Evolutionary conservation across 73 alveolate genomes (phyloP), one percentile per base, ranked within the genome.

Genomic region (Paramecium tetraurelia): DNA sequence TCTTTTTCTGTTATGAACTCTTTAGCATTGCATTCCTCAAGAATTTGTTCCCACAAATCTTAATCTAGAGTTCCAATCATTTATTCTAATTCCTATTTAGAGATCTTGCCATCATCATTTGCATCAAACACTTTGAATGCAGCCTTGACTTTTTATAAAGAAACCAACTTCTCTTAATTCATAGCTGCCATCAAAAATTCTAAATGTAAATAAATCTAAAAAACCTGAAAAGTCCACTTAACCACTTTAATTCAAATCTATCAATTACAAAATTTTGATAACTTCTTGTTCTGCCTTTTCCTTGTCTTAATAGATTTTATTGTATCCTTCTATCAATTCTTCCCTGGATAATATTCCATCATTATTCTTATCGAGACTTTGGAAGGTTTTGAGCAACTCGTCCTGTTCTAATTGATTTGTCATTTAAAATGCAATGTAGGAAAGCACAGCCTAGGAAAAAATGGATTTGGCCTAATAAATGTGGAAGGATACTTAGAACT

Each of bases 281-380:
- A 84, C 92, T 18, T 57, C 85, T 38, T 84, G 8, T 31, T 84
- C 85, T n/a, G 92, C 92, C 53, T 48, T 41, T 38, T 36, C 84
- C 8, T 40, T 35, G 9, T 84, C 89, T 46, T 84, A 24, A 29
- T 35, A 35, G 10, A 36, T 29, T 38, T 36, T 57, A 27, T 68
- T 87, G 68, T 96, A 96, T 50, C 99, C 99, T 18, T 94, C 96
- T 8, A 63, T 43, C 27, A 96, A 53, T 86, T 96, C 99, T 57
- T 92, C 98, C 58, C 70, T 92, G 38, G 95, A 75, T 59, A 96
- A 92, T 43, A 86, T 92, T n/a, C 99, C 99, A 76, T 96, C 99
- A 18, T 93, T 92, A 75, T 96, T 96, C 46, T 93, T 95, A 93
- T 95, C 98, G 68, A 95, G 86, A 33, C 96, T 89, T 43, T 69